A percentile compares a stretch with the other conserved stretches of the same genome.
phyloP scores from a whole-genome alignment of 306 rosid species.

The apple (Malus domestica) region ASM211411v1 NC_041801.1:2382501-2383000 shows the following conservation, averaged over 20 bases:
- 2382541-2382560: conserved; percentile 16
- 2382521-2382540: not conserved
- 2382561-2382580: conserved; percentile 34
- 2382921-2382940: rapidly evolving
- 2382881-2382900: rapidly evolving
- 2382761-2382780: conserved; percentile 81
- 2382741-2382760: conserved; percentile 84
- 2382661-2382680: not conserved
- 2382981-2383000: conserved; percentile 37
- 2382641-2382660: not conserved
- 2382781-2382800: conserved; percentile 47
- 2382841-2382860: no score
- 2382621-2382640: conserved; percentile 43
- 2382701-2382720: conserved; percentile 42
- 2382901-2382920: no score
- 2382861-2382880: no score
- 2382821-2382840: not conserved
- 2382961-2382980: conserved; percentile 49
- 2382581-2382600: conserved; percentile 56
- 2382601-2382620: conserved; percentile 61
- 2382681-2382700: conserved; percentile 38
- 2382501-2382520: conserved; percentile 1
- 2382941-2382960: conserved; percentile 4
- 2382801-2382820: not conserved
- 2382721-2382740: conserved; percentile 93